phyloP scores from a whole-genome alignment of 2,329 filamentous ascomycete genomes.

The Chaetothyriales sp. region DNA sequence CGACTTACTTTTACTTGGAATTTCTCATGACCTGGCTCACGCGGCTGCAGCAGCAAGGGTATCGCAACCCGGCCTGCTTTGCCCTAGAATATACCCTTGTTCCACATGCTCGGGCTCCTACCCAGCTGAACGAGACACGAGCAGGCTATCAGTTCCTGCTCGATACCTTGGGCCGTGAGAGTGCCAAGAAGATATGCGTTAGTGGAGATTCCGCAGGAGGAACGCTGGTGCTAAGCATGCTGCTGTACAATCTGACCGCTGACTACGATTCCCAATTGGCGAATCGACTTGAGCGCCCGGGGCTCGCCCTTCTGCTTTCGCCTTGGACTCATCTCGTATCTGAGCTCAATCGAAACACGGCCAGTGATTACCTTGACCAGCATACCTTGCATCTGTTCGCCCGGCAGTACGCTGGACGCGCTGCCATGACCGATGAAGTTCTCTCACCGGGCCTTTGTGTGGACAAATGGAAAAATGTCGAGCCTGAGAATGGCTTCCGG shows the following conservation, averaged over 20 bases:
- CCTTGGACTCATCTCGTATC: slow-evolving; percentile 69
- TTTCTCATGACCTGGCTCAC: slow-evolving; percentile 62
- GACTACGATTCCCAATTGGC: slow-evolving; percentile 21
- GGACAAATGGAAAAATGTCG: slow-evolving; percentile 52
- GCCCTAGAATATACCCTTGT: slow-evolving; percentile 70
- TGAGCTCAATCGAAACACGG: slow-evolving; percentile 51
- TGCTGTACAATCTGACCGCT: slow-evolving; percentile 47
- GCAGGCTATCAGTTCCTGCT: slow-evolving; percentile 44
- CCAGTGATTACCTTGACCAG: slow-evolving; percentile 61
- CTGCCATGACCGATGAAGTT: slow-evolving; percentile 38
- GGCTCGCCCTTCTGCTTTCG: slow-evolving; percentile 59
- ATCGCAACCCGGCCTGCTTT: slow-evolving; percentile 63
- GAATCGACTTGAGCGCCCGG: slow-evolving; percentile 29
- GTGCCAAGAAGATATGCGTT: slow-evolving; percentile 47
- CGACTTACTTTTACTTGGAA: slow-evolving; percentile 70
- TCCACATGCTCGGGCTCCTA: slow-evolving; percentile 59
- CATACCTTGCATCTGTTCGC: slow-evolving; percentile 56
- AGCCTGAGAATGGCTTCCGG: slow-evolving; percentile 53
- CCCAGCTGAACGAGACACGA: slow-evolving; percentile 56
- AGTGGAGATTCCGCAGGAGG: slow-evolving; percentile 70
- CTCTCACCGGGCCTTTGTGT: slow-evolving; percentile 55
- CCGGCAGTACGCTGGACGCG: slow-evolving; percentile 50
- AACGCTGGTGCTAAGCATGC: slow-evolving; percentile 56
- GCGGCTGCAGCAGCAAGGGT: slow-evolving; percentile 51
- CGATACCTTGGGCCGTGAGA: slow-evolving; percentile 13